Evolutionary conservation across 176 grass and related monocot genomes (phyloP), one percentile per base, ranked within the genome.

Genomic region (Zizania latifolia): DNA sequence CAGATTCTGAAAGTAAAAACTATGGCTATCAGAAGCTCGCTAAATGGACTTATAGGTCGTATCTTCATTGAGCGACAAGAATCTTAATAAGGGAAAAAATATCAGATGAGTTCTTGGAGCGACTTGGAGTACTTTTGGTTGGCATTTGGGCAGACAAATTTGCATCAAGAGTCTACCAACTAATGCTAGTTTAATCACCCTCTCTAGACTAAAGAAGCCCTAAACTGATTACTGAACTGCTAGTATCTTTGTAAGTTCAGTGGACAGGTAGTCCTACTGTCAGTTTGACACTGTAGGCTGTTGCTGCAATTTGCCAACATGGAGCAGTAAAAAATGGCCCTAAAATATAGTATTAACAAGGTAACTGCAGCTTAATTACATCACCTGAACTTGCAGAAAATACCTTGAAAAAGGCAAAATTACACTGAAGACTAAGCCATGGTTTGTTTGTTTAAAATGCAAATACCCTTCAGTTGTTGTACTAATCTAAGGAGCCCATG

Each of bases 61-160:
- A 61, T 61, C 56, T 60, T 75, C 53, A 37, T 66, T 17, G 6
- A 16, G 36, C 36, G 58, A 9, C 12, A 43, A 44, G 22, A 35
- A 58, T 62, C 59, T 51, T 77, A 32, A 40, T 0, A 51, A 27
- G n/a, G 22, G 0, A 1, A 9, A 19, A 3, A 38, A 22, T 5
- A 43, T 12, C 28, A 66, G 15, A 33, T 7, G 39, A 8, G 21
- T 64, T 27, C 39, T 39, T 77, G 74, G 31, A 31, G 14, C 43
- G 4, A 65, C 43, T 78, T 28, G 5, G 5, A 28, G 75, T 45
- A 44, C 64, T 70, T 80, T 68, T 56, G 23, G 76, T 68, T 68
- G 34, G 16, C 62, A 43, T 56, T 68, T 67, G 30, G 3, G 48
- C 48, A 9, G 34, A 68, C 62, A 78, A 57, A 41, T 43, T 31